These are phyloP conservation scores for Verbena officinalis DNA, from an alignment of 257 asterid genomes.

Conservation along the genomic window DNA sequence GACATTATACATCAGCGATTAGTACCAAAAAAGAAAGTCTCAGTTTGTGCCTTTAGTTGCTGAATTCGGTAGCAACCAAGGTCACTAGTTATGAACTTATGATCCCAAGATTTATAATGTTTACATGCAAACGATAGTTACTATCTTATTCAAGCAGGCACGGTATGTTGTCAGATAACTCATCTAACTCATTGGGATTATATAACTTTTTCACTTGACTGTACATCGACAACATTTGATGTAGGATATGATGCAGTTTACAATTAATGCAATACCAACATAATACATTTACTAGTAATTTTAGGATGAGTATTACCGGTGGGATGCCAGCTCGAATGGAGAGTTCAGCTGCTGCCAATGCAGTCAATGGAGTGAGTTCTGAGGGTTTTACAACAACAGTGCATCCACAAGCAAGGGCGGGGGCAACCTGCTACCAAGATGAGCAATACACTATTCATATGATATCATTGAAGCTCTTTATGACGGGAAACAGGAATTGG, in stretches of 20 bases:
- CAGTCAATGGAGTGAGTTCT: constrained; percentile 94
- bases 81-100: neutral
- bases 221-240: neutral
- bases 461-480: constrained; percentile 14
- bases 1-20: constrained; percentile 18
- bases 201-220: neutral
- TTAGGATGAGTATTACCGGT: constrained; percentile 55
- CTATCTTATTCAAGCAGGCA: neutral
- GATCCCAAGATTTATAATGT: neutral
- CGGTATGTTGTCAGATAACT: constrained; percentile 12
- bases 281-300: constrained; percentile 12
- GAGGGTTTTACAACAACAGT: constrained; percentile 94
- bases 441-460: constrained; percentile 25
- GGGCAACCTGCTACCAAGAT: constrained; percentile 73
- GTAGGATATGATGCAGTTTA: constrained; percentile 5
- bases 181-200: neutral
- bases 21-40: too few relatives aligned
- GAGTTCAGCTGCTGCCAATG: constrained; percentile 96
- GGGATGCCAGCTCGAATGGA: constrained; percentile 99
- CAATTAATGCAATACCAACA: constrained; percentile 21
- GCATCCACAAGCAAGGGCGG: constrained; percentile 98
- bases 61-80: constrained; percentile 12
- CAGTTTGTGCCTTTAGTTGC: constrained; percentile 9
- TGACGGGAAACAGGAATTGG: constrained; percentile 11
- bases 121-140: constrained; percentile 8